These are phyloP conservation scores for Haplographium delicatum DNA, from an alignment of 495 filamentous ascomycete species.

Conservation along the genomic window DNA sequence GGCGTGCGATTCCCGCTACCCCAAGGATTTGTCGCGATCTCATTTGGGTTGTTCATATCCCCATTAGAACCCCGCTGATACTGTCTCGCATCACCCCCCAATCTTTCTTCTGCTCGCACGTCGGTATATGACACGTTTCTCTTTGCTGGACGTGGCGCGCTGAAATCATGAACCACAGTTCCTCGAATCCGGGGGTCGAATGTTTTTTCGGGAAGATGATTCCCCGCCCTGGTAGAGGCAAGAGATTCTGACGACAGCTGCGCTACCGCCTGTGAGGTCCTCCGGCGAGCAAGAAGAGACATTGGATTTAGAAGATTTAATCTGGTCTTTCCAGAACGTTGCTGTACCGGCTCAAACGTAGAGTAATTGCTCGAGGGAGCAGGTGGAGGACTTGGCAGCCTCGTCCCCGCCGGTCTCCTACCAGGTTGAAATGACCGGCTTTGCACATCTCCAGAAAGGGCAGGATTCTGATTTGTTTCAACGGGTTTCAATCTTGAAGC, in stretches of 20 bases:
- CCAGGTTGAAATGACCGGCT: slow-evolving; percentile 13
- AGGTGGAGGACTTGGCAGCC: slow-evolving; percentile 32
- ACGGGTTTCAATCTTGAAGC: slow-evolving; percentile 19
- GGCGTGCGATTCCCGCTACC: slow-evolving; percentile 46
- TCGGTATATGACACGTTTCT: slow-evolving; percentile 42
- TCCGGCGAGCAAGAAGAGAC: slow-evolving; percentile 54
- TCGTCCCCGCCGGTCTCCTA: slow-evolving; percentile 28
- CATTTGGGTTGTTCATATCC: slow-evolving; percentile 13
- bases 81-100: slow-evolving; percentile 11
- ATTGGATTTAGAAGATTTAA: slow-evolving; percentile 66
- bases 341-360: slow-evolving; percentile 18
- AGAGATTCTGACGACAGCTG: slow-evolving; percentile 31
- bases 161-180: slow-evolving; percentile 86
- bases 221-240: slow-evolving; percentile 29
- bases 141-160: slow-evolving; percentile 62
- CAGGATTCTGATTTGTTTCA: slow-evolving; percentile 17
- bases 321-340: slow-evolving; percentile 45
- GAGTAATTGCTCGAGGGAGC: slow-evolving; percentile 9
- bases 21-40: slow-evolving; percentile 10
- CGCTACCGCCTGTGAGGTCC: slow-evolving; percentile 49
- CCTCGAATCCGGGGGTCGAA: slow-evolving; percentile 85
- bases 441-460: slow-evolving; percentile 20
- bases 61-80: slow-evolving; percentile 17
- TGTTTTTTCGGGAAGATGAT: slow-evolving; percentile 40
- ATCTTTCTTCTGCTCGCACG: slow-evolving; percentile 22